phyloP scores from a whole-genome alignment of 306 rosid genomes.

The Urtica urens region DNA sequence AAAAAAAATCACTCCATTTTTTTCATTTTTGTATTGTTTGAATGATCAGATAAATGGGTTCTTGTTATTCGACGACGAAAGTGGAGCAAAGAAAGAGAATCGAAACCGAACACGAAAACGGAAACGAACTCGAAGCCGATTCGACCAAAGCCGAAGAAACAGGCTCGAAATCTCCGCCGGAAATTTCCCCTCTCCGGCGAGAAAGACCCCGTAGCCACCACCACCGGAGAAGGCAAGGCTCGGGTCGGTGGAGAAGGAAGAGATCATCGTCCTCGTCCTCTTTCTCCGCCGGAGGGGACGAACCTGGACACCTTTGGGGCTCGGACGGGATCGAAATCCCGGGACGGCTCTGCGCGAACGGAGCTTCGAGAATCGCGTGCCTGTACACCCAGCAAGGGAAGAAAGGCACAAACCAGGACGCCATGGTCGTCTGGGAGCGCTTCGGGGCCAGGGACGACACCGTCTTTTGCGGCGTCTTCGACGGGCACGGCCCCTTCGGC shows the following conservation, averaged over 20 bases:
- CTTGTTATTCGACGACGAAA: slow-evolving; percentile 2
- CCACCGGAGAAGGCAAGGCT: not conserved
- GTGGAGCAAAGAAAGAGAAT: too few relatives aligned
- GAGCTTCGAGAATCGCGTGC: slow-evolving; percentile 29
- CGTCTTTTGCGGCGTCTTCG: slow-evolving; percentile 45
- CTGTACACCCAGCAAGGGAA: slow-evolving; percentile 44
- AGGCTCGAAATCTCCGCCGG: not conserved
- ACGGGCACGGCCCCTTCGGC: slow-evolving; percentile 50
- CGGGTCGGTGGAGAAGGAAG: slow-evolving; percentile 5
- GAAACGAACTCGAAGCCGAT: not conserved
- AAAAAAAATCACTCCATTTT: too few relatives aligned
- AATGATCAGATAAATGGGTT: too few relatives aligned
- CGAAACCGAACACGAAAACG: slow-evolving; percentile 1
- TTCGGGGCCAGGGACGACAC: slow-evolving; percentile 32
- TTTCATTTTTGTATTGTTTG: too few relatives aligned
- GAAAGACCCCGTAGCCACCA: not conserved
- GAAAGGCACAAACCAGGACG: slow-evolving; percentile 49
- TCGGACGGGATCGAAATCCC: slow-evolving; percentile 19
- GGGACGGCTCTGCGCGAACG: slow-evolving; percentile 25
- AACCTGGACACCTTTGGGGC: not conserved
- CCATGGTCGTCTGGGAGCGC: slow-evolving; percentile 45
- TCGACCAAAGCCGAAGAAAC: not conserved
- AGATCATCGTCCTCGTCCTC: slow-evolving; percentile 1
- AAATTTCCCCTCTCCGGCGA: not conserved
- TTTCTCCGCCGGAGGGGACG: not conserved